Base-by-base conservation (phyloP, 176 grass and related monocot species). In the Bromus sterilis region DNA sequence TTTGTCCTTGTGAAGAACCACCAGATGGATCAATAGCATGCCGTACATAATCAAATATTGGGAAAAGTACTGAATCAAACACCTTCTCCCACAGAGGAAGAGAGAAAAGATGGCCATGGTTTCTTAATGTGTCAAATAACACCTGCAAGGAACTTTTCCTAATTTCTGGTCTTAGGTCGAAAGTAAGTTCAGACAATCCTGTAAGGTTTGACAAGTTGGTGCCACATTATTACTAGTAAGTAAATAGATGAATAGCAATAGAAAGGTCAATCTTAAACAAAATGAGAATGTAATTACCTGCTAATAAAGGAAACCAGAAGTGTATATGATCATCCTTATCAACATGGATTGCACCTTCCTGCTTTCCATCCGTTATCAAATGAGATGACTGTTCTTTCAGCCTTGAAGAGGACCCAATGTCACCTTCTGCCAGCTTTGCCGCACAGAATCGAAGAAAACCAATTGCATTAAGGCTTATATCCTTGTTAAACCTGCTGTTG, bases 261-360 rank as follows among this genome's bases (percentile, higher is more conserved):
- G 16, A 60, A 82, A 68, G 56, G 34, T 70, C 13, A 1, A 59
- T 25, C 46, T 55, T 85, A 29, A 70, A 66, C 72, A 90, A 79
- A 63, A 18, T 11, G 39, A 71, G 6, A 58, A 82, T 39, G 25
- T 56, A 59, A 72, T 44, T 84, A 99, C 96, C 96, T 78, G 93
- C 96, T 90, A 99, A 91, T 79, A 99, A 87, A 82, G 96, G 96
- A 82, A 95, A 99, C 96, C 96, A 99, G 30, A 99, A 99, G 84
- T 99, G 96, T 75, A 99, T 86, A 82, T 88, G 83, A 83, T 98
- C 95, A 66, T 98, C 95, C 85, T 95, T 99, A 69, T 95, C 91
- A 31, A 91, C 78, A 51, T 91, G 81, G 35, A 89, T 43, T 43
- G 57, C 26, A 78, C 53, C 46, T 42, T 99, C 93, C 80, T 91